These are phyloP conservation scores for Penicillium sp. DNA, from an alignment of 2,329 filamentous ascomycete genomes.

Conservation along the genomic window DNA sequence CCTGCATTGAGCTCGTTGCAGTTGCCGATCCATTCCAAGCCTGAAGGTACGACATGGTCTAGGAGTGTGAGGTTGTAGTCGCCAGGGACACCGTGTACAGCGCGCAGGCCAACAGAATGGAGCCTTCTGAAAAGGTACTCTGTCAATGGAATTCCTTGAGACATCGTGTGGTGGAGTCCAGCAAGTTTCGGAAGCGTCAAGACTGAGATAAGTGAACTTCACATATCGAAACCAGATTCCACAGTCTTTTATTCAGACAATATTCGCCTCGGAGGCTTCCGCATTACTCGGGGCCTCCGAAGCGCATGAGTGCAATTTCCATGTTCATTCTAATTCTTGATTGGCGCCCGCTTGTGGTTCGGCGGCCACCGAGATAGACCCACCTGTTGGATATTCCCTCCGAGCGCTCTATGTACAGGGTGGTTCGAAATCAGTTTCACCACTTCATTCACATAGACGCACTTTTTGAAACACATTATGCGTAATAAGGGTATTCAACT, in stretches of 20 bases:
- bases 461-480: no score
- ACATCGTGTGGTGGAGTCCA: background rate
- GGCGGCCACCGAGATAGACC: background rate
- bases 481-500: no score
- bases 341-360: background rate
- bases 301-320: no score
- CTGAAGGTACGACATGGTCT: conserved; percentile 54
- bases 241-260: background rate
- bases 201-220: no score
- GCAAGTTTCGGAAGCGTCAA: background rate
- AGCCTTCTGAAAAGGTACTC: conserved; percentile 47
- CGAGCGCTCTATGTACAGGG: no score
- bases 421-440: no score
- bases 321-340: no score
- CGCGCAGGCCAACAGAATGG: conserved; percentile 42
- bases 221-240: no score
- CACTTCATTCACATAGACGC: no score
- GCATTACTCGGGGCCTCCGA: background rate
- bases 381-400: no score
- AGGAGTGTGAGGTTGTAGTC: conserved; percentile 53
- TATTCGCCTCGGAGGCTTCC: background rate
- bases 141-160: background rate
- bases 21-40: conserved; percentile 60
- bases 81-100: conserved; percentile 51
- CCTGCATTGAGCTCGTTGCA: conserved; percentile 58